Conservation (phyloP, 768 basidiomycete species). For the Suillus clintonianus region DNA sequence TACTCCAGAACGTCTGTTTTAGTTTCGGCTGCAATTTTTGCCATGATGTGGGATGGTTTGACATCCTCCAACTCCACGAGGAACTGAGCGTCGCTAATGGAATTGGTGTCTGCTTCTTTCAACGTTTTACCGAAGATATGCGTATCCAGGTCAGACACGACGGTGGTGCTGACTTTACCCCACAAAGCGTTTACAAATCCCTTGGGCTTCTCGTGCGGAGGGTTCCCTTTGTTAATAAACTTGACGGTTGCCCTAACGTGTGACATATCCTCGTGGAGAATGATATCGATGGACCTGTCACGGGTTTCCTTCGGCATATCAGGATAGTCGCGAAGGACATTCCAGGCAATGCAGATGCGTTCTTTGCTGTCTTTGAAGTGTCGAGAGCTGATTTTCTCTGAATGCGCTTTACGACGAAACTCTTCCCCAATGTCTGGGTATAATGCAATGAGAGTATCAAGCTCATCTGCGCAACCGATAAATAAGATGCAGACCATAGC, state of each 20-base stretch:
- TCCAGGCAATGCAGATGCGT: slow-evolving; percentile 12
- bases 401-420: background rate
- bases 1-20: background rate
- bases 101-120: background rate
- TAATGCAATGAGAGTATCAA: slow-evolving; percentile 3
- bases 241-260: slow-evolving; percentile 1
- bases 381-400: slow-evolving; percentile 4
- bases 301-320: slow-evolving; percentile 1
- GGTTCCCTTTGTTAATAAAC: background rate
- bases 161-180: background rate
- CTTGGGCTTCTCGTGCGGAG: background rate
- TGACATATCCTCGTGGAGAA: slow-evolving; percentile 1
- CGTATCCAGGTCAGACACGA: background rate
- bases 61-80: slow-evolving; percentile 9
- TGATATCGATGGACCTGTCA: slow-evolving; percentile 1
- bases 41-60: slow-evolving; percentile 8
- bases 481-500: background rate
- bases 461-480: slow-evolving; percentile 5
- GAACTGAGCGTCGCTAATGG: slow-evolving; percentile 16
- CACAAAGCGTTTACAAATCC: background rate
- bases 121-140: slow-evolving; percentile 3
- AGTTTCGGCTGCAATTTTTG: background rate
- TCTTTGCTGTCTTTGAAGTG: slow-evolving; percentile 16
- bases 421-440: slow-evolving; percentile 16
- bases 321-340: background rate